Base-by-base conservation (phyloP, 2,329 filamentous ascomycete species). In the Pseudocercospora vitis region DNA sequence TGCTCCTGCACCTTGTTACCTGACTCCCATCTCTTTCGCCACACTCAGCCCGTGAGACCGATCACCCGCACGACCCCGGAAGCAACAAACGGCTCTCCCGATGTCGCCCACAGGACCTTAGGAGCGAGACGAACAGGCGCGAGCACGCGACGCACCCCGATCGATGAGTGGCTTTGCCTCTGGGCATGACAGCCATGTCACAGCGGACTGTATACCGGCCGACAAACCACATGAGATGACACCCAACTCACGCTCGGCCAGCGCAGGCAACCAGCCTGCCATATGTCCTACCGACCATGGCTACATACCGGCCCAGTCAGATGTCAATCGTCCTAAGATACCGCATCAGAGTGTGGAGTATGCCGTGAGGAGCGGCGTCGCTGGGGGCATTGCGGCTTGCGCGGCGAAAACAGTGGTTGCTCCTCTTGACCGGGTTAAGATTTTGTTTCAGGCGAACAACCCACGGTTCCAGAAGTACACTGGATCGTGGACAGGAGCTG, bases 391-490 rank as follows among this genome's bases (percentile, higher is more conserved):
- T 55, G 94, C 94, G 49, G 94, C 92, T 61, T 96, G 91, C 75
- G 91, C 89, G 61, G 94, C 88, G 57, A 99, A 99, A 79, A 96
- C 92, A 0, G 79, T 95, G 5, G 95, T 99, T 31, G 94, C 91
- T 19, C 94, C 94, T 19, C 87, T 99, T 60, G 94, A 99, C 74
- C 87, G 94, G 62, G 94, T 99, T 67, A 99, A 99, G 75, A 99
- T 99, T 68, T 87, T 99, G 52, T 97, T 99, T 75, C 94, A 99
- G 72, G 88, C 94, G 48, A 90, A 88, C 67, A 96, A 94, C 67
- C 94, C 94, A 2, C 87, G 94, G 63, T 99, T 96, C 70, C 82
- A 87, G 50, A 96, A 95, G 74, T 99, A 97, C 70, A 85, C 89
- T 1, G 89, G 91, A 33, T 91, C 87, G 35, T 96, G 91, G 88